phyloP scores from a whole-genome alignment of 2,329 filamentous ascomycete genomes.

The Verticillium tricorpus region DNA sequence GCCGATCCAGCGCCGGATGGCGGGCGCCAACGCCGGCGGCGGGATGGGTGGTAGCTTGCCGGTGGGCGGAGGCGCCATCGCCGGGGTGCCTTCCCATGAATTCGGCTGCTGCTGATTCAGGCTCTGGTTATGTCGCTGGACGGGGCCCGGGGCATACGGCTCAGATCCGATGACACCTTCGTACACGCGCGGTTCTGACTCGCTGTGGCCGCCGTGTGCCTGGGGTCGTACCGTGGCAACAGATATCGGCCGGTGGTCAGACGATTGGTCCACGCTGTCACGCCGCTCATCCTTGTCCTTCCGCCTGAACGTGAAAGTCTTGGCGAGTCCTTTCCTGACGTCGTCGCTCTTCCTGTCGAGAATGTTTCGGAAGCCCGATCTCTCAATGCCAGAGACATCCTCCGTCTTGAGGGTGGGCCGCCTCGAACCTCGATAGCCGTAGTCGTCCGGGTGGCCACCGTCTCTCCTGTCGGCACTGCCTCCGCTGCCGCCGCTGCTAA shows the following conservation, averaged over 20 bases:
- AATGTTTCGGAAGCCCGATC: constrained; percentile 45
- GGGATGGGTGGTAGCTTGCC: constrained; percentile 18
- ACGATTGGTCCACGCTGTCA: constrained; percentile 14
- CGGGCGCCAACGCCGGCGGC: constrained; percentile 22
- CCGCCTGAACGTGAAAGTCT: constrained; percentile 46
- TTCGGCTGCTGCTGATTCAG: constrained; percentile 4
- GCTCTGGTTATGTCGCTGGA: constrained; percentile 9
- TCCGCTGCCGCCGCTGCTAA: constrained; percentile 33
- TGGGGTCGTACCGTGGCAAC: constrained; percentile 26
- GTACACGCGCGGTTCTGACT: neutral
- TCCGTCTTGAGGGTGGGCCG: constrained; percentile 41
- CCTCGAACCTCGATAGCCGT: constrained; percentile 36
- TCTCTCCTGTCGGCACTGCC: constrained; percentile 29
- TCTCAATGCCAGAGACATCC: constrained; percentile 50
- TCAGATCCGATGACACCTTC: neutral
- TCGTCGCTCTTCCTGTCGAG: constrained; percentile 54
- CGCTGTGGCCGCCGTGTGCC: neutral
- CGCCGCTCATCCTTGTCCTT: constrained; percentile 38
- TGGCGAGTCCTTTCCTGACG: constrained; percentile 47
- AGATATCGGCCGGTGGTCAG: constrained; percentile 28
- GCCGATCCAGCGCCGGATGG: constrained; percentile 50
- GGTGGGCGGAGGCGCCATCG: constrained; percentile 13
- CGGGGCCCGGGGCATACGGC: constrained; percentile 1
- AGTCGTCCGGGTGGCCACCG: constrained; percentile 35
- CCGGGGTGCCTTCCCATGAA: constrained; percentile 2